Base-by-base conservation (phyloP, 1,284 basidiomycete genomes). In the Boletus smithii region DNA sequence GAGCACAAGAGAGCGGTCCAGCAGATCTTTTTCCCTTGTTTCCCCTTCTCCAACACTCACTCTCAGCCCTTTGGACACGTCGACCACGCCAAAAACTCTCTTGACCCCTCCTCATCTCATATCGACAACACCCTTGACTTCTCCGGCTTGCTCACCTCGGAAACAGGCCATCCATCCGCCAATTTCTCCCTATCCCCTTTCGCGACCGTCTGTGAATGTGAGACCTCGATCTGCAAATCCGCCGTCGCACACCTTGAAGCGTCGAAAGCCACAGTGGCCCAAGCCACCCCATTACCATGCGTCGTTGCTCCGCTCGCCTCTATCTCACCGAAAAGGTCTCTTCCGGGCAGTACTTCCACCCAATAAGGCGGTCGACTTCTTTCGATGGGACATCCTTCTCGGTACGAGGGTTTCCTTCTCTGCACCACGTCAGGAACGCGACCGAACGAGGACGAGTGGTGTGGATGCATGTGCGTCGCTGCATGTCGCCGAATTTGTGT, bases 241-340 rank as follows among this genome's bases (percentile, higher is more conserved):
- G 10, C 34, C 36, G 3, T 17, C 53, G 2, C 58, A 51, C n/a
- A 33, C 46, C 22, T 23, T 53, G 18, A 60, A 48, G 22, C 53
- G 50, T 39, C 48, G 55, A 38, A 50, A 53, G 29, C 33, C 52
- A 1, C 53, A 48, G 4, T 54, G 58, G 53, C 39, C 64, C 36
- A 68, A 67, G 10, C 65, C 62, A 10, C 62, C 62, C 22, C 60
- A 68, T 22, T 68, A 68, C 20, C 65, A 63, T 13, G 53, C 64
- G 34, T 50, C 64, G 11, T 16, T 63, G 8, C 65, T 63, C 36
- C 62, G 64, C 10, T 55, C 65, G 0, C 60, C 62, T 31, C 41
- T 66, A 1, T 63, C 65, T 13, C 54, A 30, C 18, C 53, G 66
- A 11, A 66, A 59, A 11, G 60, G 61, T 16, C 49, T 54, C 37